phyloP scores from a whole-genome alignment of 1,284 basidiomycete species.

The Trichosporon sp. region DNA sequence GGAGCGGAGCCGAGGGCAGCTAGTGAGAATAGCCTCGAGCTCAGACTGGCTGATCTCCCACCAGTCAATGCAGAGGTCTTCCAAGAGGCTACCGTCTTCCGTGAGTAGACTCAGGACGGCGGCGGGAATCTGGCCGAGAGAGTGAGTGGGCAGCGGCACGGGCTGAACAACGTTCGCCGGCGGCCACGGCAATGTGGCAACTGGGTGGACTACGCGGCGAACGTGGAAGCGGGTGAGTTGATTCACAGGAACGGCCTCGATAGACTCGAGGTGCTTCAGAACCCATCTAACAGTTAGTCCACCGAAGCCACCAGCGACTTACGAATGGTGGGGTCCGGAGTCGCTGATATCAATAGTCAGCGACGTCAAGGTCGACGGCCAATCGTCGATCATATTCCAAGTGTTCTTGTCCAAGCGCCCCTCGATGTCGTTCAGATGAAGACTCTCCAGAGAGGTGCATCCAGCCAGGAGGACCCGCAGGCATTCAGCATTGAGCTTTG shows the following conservation, averaged over 20 bases:
- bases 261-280: slow-evolving; percentile 26
- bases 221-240: slow-evolving; percentile 26
- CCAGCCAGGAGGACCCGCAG: slow-evolving; percentile 21
- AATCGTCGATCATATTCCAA: slow-evolving; percentile 24
- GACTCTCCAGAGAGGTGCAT: slow-evolving; percentile 20
- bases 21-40: slow-evolving; percentile 19
- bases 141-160: slow-evolving; percentile 11
- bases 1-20: slow-evolving; percentile 12
- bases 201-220: slow-evolving; percentile 21
- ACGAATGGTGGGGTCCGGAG: slow-evolving; percentile 25
- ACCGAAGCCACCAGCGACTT: background rate
- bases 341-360: slow-evolving; percentile 26
- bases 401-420: slow-evolving; percentile 32
- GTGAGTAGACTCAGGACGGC: slow-evolving; percentile 17
- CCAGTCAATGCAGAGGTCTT: slow-evolving; percentile 28
- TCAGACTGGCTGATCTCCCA: slow-evolving; percentile 21
- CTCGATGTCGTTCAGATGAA: slow-evolving; percentile 25
- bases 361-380: slow-evolving; percentile 20
- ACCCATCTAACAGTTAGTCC: slow-evolving; percentile 22
- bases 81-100: slow-evolving; percentile 13
- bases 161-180: slow-evolving; percentile 11
- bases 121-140: slow-evolving; percentile 9
- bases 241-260: slow-evolving; percentile 21
- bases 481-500: slow-evolving; percentile 25
- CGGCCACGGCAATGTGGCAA: slow-evolving; percentile 23